Evolutionary conservation across 2,329 filamentous ascomycete species (phyloP), one percentile per base, ranked within the genome.

Genomic region (Curvularia hawaiiensis): DNA sequence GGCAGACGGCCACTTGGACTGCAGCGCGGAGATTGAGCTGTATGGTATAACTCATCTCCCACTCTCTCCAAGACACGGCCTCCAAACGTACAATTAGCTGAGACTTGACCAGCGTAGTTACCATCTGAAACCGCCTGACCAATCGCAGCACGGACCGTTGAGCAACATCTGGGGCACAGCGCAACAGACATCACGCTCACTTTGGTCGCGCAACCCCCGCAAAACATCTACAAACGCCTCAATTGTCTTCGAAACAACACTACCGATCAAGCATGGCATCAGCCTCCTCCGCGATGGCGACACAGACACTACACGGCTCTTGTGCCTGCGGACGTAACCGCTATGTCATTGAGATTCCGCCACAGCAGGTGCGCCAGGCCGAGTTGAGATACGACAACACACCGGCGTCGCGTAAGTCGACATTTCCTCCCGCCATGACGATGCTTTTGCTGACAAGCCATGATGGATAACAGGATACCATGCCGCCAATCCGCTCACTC

Each of bases 301-400:
- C 71, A 40, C 73, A 84, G 59, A 83, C 83, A 39, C 83, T 96
- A 56, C 86, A 84, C 63, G 92, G 92, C 68, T 85, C 88, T 63
- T 97, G 93, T 79, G 88, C 89, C 52, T 97, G 93, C 76, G 92
- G 92, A 56, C 87, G 93, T 60, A 96, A 95, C 71, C 84, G 88
- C 71, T 97, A 96, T 78, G 82, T 87, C 56, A 86, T 97, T 65
- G 78, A 85, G 45, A 82, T 94, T 24, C 92, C 92, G 40, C 77
- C 79, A 39, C 79, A 86, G 33, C 78, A 83, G 50, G 86, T 88
- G 16, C 83, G 87, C 64, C 86, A 96, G 22, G 85, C 92, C 61
- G 73, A 76, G 54, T 41, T 76, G 56, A 64, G 67, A 52, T 95
- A 96, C 73, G 89, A 92, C 75, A 87, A 88, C 38, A 85, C 86